These are phyloP conservation scores for Betula pendula DNA, from an alignment of 306 rosid species.

Conservation along the genomic window DNA sequence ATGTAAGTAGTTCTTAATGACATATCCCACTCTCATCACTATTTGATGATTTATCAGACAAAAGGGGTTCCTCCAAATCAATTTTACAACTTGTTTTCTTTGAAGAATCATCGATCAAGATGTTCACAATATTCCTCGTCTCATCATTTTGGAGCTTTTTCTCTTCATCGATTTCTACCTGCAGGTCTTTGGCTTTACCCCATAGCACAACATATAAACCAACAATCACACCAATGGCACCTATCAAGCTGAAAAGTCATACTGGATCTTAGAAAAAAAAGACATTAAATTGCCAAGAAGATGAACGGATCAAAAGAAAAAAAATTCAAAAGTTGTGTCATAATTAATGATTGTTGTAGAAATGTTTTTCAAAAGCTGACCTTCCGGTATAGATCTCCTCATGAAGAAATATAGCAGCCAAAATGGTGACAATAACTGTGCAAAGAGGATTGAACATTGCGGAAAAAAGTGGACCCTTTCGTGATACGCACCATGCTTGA, in stretches of 20 bases:
- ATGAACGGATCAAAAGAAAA: background rate
- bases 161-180: constrained; percentile 21
- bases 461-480: constrained; percentile 50
- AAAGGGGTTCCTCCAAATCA: constrained; percentile 59
- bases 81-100: constrained; percentile 1
- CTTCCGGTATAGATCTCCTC: constrained; percentile 41
- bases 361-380: constrained; percentile 13
- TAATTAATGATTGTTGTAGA: no score
- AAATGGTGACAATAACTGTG: constrained; percentile 42
- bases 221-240: constrained; percentile 43
- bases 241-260: constrained; percentile 37
- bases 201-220: constrained; percentile 61
- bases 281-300: background rate
- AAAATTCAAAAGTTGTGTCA: background rate
- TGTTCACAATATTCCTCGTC: background rate
- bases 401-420: constrained; percentile 50
- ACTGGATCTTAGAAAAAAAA: background rate
- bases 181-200: constrained; percentile 54
- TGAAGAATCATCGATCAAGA: background rate
- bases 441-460: constrained; percentile 54
- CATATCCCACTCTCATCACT: no score
- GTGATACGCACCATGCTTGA: constrained; percentile 63
- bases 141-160: constrained; percentile 23
- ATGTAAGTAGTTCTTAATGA: no score
- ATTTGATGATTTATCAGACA: constrained; percentile 26